These are phyloP conservation scores for Capronia coronata DNA, from an alignment of 2,329 filamentous ascomycete genomes.

Conservation along the genomic window DNA sequence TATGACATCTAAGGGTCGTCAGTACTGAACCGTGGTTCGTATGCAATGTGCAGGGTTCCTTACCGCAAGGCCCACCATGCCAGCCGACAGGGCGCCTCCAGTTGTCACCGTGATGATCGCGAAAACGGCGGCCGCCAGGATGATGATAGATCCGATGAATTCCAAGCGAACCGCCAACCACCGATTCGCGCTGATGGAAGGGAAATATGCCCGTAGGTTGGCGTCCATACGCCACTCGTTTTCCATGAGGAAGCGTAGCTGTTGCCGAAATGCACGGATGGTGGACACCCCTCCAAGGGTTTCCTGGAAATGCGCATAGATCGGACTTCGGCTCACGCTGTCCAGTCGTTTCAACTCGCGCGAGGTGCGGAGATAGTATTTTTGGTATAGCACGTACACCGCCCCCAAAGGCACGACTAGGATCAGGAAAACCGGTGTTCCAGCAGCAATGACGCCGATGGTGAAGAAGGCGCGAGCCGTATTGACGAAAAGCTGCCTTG, in stretches of 20 bases:
- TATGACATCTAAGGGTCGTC: constrained; percentile 67
- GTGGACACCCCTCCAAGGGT: constrained; percentile 89
- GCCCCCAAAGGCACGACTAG: constrained; percentile 73
- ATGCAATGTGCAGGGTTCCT: constrained; percentile 4
- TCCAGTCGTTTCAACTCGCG: constrained; percentile 94
- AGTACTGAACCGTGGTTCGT: not conserved
- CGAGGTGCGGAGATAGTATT: constrained; percentile 93
- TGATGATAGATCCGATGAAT: constrained; percentile 91
- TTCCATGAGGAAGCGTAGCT: constrained; percentile 78
- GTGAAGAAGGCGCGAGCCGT: constrained; percentile 72
- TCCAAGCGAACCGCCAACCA: constrained; percentile 94
- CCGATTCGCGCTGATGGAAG: constrained; percentile 85
- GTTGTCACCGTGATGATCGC: constrained; percentile 71
- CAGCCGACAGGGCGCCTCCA: constrained; percentile 58
- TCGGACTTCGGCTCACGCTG: constrained; percentile 89
- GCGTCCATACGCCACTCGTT: constrained; percentile 97
- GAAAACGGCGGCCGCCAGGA: constrained; percentile 76
- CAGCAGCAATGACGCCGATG: constrained; percentile 71
- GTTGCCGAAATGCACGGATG: constrained; percentile 88
- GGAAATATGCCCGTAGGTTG: constrained; percentile 90
- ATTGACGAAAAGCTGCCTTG: constrained; percentile 60
- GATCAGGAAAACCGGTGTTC: constrained; percentile 72
- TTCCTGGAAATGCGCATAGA: constrained; percentile 98
- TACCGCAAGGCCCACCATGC: constrained; percentile 71
- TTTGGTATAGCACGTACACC: constrained; percentile 87